phyloP scores from a whole-genome alignment of 1,284 basidiomycete genomes.

The Sphagnurus paluster region DNA sequence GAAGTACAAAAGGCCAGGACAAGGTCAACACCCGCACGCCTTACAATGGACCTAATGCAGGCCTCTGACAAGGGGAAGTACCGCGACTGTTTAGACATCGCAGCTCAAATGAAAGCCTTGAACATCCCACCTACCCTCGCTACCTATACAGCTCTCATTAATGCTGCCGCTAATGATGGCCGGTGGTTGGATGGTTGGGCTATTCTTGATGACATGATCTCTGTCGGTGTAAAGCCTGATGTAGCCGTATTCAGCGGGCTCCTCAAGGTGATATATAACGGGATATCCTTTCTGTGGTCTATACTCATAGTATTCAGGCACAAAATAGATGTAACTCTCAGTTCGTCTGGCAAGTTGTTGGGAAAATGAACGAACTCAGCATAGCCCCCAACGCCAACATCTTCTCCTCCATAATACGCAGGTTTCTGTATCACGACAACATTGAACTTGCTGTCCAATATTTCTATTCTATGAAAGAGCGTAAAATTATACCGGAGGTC shows the following conservation, averaged over 20 bases:
- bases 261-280: conserved; percentile 47
- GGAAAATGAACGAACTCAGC: conserved; percentile 48
- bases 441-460: conserved; percentile 64
- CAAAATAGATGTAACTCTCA: conserved; percentile 37
- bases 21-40: conserved; percentile 31
- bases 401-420: conserved; percentile 53
- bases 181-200: conserved; percentile 60
- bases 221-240: conserved; percentile 56
- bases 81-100: conserved; percentile 33
- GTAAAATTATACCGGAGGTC: conserved; percentile 49
- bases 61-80: conserved; percentile 33
- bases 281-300: background rate
- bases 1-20: conserved; percentile 27
- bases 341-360: conserved; percentile 33
- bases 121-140: conserved; percentile 48
- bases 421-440: conserved; percentile 46
- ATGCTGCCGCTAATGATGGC: conserved; percentile 41
- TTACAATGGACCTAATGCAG: conserved; percentile 38
- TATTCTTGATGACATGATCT: conserved; percentile 71
- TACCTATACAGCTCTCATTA: conserved; percentile 59
- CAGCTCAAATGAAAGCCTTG: conserved; percentile 55
- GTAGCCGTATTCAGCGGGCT: conserved; percentile 63
- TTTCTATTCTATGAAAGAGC: conserved; percentile 50
- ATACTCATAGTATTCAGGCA: conserved; percentile 26
- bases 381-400: conserved; percentile 52